Conservation (phyloP, 1,284 basidiomycete genomes). For the Ustanciosporium gigantosporum region DNA sequence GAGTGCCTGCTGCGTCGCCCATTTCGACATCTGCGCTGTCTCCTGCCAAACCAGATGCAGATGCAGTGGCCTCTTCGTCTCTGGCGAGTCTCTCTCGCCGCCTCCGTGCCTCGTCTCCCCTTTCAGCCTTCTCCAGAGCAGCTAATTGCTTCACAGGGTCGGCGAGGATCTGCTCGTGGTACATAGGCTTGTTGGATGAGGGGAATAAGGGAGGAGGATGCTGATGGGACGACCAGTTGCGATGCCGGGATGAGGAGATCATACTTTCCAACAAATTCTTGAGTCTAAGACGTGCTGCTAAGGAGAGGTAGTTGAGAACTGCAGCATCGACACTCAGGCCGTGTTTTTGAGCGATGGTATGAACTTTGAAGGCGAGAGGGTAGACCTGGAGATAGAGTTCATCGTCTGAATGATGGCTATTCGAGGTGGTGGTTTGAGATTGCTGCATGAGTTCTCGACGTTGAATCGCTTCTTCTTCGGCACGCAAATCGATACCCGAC, state of each 20-base stretch:
- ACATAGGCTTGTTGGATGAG: conserved; percentile 32
- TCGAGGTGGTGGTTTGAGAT: conserved; percentile 6
- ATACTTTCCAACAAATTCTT: conserved; percentile 57
- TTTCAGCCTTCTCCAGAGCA: conserved; percentile 56
- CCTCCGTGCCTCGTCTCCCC: conserved; percentile 50
- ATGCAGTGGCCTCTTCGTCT: conserved; percentile 47
- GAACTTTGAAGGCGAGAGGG: conserved; percentile 51
- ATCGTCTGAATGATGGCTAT: conserved; percentile 23
- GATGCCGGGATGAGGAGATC: conserved; percentile 54
- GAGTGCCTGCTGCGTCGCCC: conserved; percentile 30
- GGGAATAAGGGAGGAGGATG: conserved; percentile 45
- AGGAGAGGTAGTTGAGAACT: conserved; percentile 55
- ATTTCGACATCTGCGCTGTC: conserved; percentile 16
- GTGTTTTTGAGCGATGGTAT: conserved; percentile 46
- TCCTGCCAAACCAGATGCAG: conserved; percentile 12
- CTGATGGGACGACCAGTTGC: conserved; percentile 55
- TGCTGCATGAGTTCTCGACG: conserved; percentile 37
- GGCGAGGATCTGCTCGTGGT: conserved; percentile 52
- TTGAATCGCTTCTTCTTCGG: conserved; percentile 56
- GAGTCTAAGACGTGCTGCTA: conserved; percentile 51
- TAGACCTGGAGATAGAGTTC: conserved; percentile 53
- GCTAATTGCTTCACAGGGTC: conserved; percentile 53
- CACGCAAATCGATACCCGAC: conserved; percentile 54
- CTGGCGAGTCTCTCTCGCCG: conserved; percentile 45
- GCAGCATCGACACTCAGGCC: conserved; percentile 54